Conservation (phyloP, 2,329 filamentous ascomycete genomes). For the Colletotrichum gigasporum region DNA sequence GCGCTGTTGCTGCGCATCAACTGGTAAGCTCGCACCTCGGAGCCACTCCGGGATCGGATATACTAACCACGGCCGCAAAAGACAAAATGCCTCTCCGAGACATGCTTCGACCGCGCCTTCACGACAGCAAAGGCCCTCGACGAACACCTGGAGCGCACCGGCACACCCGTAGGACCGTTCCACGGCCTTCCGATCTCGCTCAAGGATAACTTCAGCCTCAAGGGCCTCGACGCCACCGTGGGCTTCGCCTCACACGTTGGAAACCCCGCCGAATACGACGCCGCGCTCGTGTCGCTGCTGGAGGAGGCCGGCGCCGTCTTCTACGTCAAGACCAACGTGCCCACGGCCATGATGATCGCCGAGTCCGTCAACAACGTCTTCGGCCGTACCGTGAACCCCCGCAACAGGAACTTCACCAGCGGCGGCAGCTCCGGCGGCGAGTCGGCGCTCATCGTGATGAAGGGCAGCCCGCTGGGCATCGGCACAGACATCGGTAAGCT, state of each 20-base stretch:
- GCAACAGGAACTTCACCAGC: slow-evolving; percentile 65
- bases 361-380: slow-evolving; percentile 74
- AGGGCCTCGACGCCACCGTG: slow-evolving; percentile 67
- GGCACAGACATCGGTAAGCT: slow-evolving; percentile 67
- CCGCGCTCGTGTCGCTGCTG: slow-evolving; percentile 52
- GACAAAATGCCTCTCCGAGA: slow-evolving; percentile 63
- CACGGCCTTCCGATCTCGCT: slow-evolving; percentile 73
- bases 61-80: slow-evolving; percentile 21
- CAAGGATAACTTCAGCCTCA: slow-evolving; percentile 76
- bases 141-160: slow-evolving; percentile 55
- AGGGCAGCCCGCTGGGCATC: slow-evolving; percentile 68
- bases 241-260: slow-evolving; percentile 70
- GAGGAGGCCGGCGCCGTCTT: slow-evolving; percentile 60
- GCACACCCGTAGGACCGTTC: slow-evolving; percentile 66
- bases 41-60: slow-evolving; percentile 37
- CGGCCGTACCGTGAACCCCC: slow-evolving; percentile 70
- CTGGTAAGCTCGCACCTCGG: background rate
- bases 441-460: slow-evolving; percentile 67
- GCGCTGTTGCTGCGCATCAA: slow-evolving; percentile 49
- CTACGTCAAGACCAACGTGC: slow-evolving; percentile 67
- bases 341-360: slow-evolving; percentile 75
- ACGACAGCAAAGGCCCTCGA: slow-evolving; percentile 58
- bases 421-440: slow-evolving; percentile 77
- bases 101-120: slow-evolving; percentile 64
- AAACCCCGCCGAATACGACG: slow-evolving; percentile 59